A percentile compares a stretch with the other conserved stretches of the same genome.
phyloP scores from a whole-genome alignment of 2,329 filamentous ascomycete species.

The Colletotrichum incanum region DNA sequence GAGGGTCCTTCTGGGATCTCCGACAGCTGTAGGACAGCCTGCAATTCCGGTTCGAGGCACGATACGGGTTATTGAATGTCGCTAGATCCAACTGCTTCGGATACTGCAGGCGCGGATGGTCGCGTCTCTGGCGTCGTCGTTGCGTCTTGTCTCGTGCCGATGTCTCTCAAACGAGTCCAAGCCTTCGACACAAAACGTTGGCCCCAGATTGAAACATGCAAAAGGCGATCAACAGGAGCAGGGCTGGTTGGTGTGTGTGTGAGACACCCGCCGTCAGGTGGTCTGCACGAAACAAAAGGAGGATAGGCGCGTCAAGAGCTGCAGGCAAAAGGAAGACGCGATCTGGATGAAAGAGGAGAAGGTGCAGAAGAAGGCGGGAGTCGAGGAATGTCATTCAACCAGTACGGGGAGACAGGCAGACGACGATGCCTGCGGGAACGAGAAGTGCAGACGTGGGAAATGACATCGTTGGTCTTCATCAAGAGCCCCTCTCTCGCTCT shows the following conservation, averaged over 20 bases:
- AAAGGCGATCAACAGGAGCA: slow-evolving; percentile 1
- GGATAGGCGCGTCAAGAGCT: too few species aligned
- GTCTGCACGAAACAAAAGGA: neutral
- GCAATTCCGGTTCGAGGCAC: slow-evolving; percentile 37
- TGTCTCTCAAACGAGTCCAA: slow-evolving; percentile 15
- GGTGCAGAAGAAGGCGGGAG: slow-evolving; percentile 3
- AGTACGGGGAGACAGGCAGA: neutral
- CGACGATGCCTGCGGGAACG: neutral
- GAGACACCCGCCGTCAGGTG: slow-evolving; percentile 7
- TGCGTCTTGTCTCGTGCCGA: slow-evolving; percentile 13
- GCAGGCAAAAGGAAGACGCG: neutral
- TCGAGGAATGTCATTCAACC: slow-evolving; percentile 24
- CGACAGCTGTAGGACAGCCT: slow-evolving; percentile 18
- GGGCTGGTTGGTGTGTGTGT: neutral
- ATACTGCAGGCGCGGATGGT: neutral
- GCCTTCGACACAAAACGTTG: slow-evolving; percentile 24
- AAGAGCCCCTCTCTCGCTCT: neutral
- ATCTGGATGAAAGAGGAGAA: slow-evolving; percentile 5
- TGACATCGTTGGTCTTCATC: slow-evolving; percentile 14
- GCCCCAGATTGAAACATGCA: slow-evolving; percentile 33
- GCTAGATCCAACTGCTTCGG: neutral
- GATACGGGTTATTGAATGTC: slow-evolving; percentile 27
- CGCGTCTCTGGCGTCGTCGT: slow-evolving; percentile 7
- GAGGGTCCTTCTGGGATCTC: slow-evolving; percentile 1
- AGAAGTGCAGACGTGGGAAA: slow-evolving; percentile 20